Evolutionary conservation across 1,284 basidiomycete species (phyloP).

Genomic region (Entoloma clypeatum): DNA sequence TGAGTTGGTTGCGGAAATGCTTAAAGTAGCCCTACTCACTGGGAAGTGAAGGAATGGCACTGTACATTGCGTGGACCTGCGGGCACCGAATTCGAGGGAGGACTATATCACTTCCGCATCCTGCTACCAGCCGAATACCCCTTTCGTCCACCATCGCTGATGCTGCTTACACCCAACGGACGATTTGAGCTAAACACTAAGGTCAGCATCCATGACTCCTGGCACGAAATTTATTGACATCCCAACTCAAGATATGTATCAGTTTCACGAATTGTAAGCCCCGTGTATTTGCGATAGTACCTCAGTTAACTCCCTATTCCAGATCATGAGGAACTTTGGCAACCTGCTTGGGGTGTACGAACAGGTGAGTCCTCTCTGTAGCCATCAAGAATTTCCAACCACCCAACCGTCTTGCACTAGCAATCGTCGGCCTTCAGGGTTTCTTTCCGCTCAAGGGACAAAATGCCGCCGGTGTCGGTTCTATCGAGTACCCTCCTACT

Average conservation of each 20-base stretch:
- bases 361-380: constrained; percentile 55
- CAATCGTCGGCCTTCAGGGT: constrained; percentile 86
- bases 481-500: constrained; percentile 74
- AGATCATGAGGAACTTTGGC: constrained; percentile 92
- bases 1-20: constrained; percentile 35
- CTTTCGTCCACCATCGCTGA: constrained; percentile 89
- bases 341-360: constrained; percentile 96
- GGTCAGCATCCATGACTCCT: constrained; percentile 44
- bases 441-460: constrained; percentile 91
- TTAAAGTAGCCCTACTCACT: constrained; percentile 21
- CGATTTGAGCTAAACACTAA: constrained; percentile 95
- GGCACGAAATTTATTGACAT: constrained; percentile 1
- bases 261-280: constrained; percentile 82
- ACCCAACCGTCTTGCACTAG: constrained; percentile 36
- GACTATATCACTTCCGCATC: constrained; percentile 90
- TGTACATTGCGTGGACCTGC: constrained; percentile 88
- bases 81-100: constrained; percentile 88
- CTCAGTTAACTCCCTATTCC: constrained; percentile 13
- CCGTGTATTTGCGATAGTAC: constrained; percentile 27
- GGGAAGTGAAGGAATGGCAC: constrained; percentile 82
- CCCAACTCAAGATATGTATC: constrained; percentile 73
- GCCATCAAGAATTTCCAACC: neutral
- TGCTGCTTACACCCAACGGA: constrained; percentile 94
- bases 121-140: constrained; percentile 91
- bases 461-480: constrained; percentile 87